phyloP scores from a whole-genome alignment of 2,329 filamentous ascomycete genomes.

The Exophiala xenobiotica region DNA sequence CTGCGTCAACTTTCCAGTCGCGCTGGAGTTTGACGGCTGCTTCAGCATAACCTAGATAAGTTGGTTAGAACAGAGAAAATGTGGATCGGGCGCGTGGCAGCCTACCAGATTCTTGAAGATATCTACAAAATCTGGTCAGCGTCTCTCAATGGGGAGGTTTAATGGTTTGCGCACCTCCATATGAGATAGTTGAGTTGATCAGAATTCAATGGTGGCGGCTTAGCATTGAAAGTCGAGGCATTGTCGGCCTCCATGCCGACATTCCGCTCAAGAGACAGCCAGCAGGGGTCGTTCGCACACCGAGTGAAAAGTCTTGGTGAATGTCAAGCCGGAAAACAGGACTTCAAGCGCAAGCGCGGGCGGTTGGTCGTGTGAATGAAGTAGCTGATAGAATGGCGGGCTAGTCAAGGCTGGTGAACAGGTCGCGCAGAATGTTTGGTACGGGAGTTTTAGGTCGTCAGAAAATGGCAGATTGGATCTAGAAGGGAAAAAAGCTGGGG shows the following conservation, averaged over 20 bases:
- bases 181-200: slow-evolving; percentile 70
- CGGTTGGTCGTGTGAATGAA: too few species aligned
- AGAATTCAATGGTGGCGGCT: slow-evolving; percentile 45
- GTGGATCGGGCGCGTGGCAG: slow-evolving; percentile 22
- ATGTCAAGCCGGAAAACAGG: slow-evolving; percentile 1
- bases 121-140: slow-evolving; percentile 39
- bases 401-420: too few species aligned
- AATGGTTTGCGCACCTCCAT: slow-evolving; percentile 55
- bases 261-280: slow-evolving; percentile 22
- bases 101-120: slow-evolving; percentile 57
- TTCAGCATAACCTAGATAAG: slow-evolving; percentile 53
- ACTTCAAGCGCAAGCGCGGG: background rate
- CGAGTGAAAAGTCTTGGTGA: slow-evolving; percentile 9
- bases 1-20: slow-evolving; percentile 63
- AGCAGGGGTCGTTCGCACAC: slow-evolving; percentile 10
- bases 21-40: slow-evolving; percentile 60
- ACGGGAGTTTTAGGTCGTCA: background rate
- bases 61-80: slow-evolving; percentile 26
- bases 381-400: too few species aligned
- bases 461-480: background rate
- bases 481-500: background rate
- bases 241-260: slow-evolving; percentile 32
- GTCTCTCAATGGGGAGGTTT: slow-evolving; percentile 4
- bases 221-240: slow-evolving; percentile 35
- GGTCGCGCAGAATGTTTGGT: background rate